phyloP scores from a whole-genome alignment of 108 stramenopile genomes.

The Aurantiochytrium sp. region DNA sequence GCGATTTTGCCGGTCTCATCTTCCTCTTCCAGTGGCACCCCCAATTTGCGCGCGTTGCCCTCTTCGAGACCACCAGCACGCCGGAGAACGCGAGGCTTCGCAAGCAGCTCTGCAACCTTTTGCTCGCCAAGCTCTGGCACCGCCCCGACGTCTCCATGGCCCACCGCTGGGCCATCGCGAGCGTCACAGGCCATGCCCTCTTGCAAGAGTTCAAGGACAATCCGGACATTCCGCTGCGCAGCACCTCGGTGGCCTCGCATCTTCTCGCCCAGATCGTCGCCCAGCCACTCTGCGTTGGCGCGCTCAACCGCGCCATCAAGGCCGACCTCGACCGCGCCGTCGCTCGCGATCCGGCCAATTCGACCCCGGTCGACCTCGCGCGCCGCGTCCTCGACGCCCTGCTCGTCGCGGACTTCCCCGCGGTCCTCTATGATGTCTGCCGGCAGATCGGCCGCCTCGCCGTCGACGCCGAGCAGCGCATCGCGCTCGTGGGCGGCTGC shows the following conservation, averaged over 20 bases:
- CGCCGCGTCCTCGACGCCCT: not conserved
- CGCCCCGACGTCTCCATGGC: not conserved
- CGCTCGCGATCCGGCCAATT: not conserved
- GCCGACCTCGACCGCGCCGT: not conserved
- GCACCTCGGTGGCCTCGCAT: not conserved
- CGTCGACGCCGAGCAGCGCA: not conserved
- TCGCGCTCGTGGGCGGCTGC: not conserved
- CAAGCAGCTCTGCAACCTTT: not conserved
- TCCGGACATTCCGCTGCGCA: not conserved
- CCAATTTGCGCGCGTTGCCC: not conserved
- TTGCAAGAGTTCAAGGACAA: not conserved
- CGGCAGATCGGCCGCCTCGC: not conserved
- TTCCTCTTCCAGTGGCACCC: slow-evolving; percentile 2
- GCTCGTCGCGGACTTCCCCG: not conserved
- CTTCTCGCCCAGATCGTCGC: not conserved
- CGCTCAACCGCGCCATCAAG: not conserved
- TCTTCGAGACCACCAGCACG: not conserved
- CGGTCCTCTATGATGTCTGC: not conserved
- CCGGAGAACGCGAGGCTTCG: not conserved
- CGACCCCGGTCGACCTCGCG: not conserved
- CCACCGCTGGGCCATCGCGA: not conserved
- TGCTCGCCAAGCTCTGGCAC: not conserved
- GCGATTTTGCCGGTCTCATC: not conserved
- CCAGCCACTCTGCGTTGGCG: not conserved
- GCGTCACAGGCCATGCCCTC: not conserved